Evolutionary conservation across 192 early-diverging fungal species (phyloP), one percentile per base, ranked within the genome.

Genomic region (Gryganskiella cystojenkinii): DNA sequence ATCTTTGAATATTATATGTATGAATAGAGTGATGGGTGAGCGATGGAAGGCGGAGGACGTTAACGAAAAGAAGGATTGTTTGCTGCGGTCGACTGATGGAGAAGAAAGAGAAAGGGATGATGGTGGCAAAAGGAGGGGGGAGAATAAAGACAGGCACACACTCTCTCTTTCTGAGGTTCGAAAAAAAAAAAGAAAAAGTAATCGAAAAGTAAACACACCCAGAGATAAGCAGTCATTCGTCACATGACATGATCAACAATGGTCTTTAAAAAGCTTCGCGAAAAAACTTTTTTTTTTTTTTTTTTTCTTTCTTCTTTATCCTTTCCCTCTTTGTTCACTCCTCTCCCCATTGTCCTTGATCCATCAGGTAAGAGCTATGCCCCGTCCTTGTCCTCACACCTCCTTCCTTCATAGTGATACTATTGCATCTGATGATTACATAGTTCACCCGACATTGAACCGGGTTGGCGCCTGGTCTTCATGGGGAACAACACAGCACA

Each of bases 1-100:
- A 98, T 98, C 53, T 49, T 71, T 5, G 33, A 34, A 75, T 70
- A 71, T 70, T 47, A 9, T n/a, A n/a, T n/a, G n/a, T n/a, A 9
- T 52, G 40, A 22, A 53, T 14, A 25, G 22, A n/a, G 46, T 30
- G 43, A n/a, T 55, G 44, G 33, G 24, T 51, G 51, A 3, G 62
- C 4, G 40, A 30, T 61, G 53, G 22, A 25, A 31, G 31, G 11
- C 15, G 7, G 43, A 27, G 8, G 58, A 24, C 43, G 43, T 22
- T n/a, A n/a, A 54, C 6, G 13, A 53, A 42, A 64, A 27, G 37
- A 56, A 28, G 47, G 49, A 52, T 35, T 30, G 55, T 56, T 20
- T 30, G 22, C 31, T 30, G 53, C 53, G 62, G 25, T 40, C 27
- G 9, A 28, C 35, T 20, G 33, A 33, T 53, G 20, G 9, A 10